Conservation (phyloP, 345 rosid species). For the Hypericum perforatum region DNA sequence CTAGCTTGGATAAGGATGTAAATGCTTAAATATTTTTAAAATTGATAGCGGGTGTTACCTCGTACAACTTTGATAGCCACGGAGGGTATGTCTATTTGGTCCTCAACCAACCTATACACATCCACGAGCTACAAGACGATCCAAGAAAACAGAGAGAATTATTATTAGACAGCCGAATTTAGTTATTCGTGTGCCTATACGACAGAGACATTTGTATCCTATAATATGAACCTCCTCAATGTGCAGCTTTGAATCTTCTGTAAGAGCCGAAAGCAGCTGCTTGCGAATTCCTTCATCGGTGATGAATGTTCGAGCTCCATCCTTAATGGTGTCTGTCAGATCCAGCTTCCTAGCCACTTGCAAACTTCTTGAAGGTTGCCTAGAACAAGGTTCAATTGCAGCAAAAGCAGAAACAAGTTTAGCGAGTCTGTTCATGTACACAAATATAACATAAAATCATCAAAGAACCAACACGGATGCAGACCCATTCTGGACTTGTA, state of each 20-base stretch:
- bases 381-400: conserved; percentile 8
- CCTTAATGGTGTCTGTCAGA: conserved; percentile 84
- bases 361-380: conserved; percentile 37
- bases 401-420: neutral
- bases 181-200: no score
- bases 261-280: conserved; percentile 81
- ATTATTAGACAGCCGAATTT: no score
- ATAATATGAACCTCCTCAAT: conserved; percentile 59
- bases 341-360: conserved; percentile 49
- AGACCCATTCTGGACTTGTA: conserved; percentile 44
- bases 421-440: conserved; percentile 1
- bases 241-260: conserved; percentile 94
- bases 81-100: conserved; percentile 62
- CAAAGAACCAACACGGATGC: conserved; percentile 16
- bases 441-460: conserved; percentile 7
- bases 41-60: conserved; percentile 31
- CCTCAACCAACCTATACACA: conserved; percentile 78
- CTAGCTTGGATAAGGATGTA: no score
- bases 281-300: conserved; percentile 79
- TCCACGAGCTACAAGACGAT: conserved; percentile 59
- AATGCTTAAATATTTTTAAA: neutral
- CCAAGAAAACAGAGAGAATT: neutral
- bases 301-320: conserved; percentile 85
- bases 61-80: conserved; percentile 59
- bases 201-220: no score